Percentiles rank a stretch among this genome's conserved stretches.
Evolutionary conservation across 768 basidiomycete species (phyloP).

Genomic region (Suillus spraguei): DNA sequence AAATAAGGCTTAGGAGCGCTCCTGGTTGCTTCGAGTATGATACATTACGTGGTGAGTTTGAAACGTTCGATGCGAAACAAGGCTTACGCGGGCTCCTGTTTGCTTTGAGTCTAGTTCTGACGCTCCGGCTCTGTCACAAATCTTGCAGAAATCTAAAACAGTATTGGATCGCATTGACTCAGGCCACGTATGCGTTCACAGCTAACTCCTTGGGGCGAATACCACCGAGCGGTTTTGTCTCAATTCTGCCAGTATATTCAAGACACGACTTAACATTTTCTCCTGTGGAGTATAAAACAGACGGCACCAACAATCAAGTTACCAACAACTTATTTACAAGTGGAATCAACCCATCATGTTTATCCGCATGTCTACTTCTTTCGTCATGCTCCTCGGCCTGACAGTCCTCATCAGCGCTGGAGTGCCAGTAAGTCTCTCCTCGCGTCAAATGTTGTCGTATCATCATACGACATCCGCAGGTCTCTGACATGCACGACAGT

Average conservation of each 20-base stretch:
- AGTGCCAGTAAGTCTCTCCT: background rate
- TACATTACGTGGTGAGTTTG: no score
- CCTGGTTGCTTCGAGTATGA: no score
- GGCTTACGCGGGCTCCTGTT: no score
- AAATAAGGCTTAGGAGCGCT: no score
- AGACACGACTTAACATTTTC: background rate
- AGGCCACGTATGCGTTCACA: background rate
- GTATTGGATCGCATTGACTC: background rate
- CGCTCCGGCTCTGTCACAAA: background rate
- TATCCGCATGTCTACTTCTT: background rate
- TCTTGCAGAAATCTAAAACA: background rate
- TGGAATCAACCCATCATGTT: background rate
- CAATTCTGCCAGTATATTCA: background rate
- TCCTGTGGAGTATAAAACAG: background rate
- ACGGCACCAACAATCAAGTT: background rate
- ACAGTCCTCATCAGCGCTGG: background rate
- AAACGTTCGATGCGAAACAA: no score
- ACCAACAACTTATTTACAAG: background rate
- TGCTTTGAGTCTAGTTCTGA: no score
- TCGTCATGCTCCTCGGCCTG: background rate
- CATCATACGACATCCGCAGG: background rate
- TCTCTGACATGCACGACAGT: background rate
- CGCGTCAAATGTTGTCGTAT: background rate
- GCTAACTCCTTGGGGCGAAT: background rate
- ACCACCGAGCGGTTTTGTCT: background rate